These are phyloP conservation scores for Citrullus colocynthis DNA, from an alignment of 306 rosid species.

Conservation along the genomic window DNA sequence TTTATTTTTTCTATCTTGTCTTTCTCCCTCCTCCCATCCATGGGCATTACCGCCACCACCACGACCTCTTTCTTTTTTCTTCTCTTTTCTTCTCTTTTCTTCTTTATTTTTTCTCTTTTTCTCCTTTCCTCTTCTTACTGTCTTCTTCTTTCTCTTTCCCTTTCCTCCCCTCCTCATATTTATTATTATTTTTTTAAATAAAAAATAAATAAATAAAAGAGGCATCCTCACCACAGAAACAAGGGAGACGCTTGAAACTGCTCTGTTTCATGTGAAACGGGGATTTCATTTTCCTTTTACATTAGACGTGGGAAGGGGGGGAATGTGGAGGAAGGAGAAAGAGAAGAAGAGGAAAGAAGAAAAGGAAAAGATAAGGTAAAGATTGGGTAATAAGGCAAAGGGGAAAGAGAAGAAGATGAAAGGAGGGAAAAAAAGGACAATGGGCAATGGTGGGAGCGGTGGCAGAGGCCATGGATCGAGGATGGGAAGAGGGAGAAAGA, in stretches of 20 bases:
- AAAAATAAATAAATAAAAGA: too few relatives aligned
- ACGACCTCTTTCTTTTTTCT: not conserved
- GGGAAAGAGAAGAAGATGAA: not conserved
- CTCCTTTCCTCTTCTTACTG: too few relatives aligned
- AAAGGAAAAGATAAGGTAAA: too few relatives aligned
- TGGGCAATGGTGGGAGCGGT: not conserved
- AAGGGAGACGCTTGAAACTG: not conserved
- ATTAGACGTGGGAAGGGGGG: not conserved
- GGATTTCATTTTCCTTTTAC: not conserved
- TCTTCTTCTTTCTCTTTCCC: not conserved
- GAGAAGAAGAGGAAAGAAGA: too few relatives aligned
- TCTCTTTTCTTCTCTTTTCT: too few relatives aligned
- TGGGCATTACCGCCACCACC: not conserved
- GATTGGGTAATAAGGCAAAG: too few relatives aligned
- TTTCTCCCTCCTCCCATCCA: not conserved
- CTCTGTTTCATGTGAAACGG: not conserved
- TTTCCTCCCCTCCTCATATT: not conserved
- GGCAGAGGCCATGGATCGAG: too few relatives aligned
- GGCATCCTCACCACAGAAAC: too few relatives aligned
- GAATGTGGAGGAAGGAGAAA: not conserved
- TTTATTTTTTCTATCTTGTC: too few relatives aligned
- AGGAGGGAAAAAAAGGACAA: not conserved
- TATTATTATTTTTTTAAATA: too few relatives aligned
- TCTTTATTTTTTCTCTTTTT: too few relatives aligned
- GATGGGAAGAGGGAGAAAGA: too few relatives aligned